phyloP scores from a whole-genome alignment of 2,329 filamentous ascomycete species.

The Neopestalotiopsis sp. region DNA sequence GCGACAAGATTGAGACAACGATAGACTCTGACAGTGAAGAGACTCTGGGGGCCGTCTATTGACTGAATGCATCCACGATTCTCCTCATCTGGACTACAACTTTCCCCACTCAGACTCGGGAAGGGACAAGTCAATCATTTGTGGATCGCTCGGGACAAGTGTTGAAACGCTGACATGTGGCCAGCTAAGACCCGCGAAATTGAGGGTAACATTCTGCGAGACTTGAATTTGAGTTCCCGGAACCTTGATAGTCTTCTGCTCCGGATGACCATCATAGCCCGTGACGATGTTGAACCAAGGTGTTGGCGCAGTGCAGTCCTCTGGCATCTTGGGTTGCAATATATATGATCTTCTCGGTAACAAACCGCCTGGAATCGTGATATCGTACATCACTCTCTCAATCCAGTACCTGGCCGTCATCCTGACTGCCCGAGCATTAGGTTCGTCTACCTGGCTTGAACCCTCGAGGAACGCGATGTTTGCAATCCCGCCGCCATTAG shows the following conservation, averaged over 20 bases:
- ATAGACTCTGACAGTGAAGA: too few species aligned
- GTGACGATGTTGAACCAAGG: neutral
- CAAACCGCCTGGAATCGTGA: neutral
- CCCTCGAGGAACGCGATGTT: neutral
- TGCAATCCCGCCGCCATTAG: too few species aligned
- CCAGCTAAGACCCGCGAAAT: neutral
- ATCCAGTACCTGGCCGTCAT: neutral
- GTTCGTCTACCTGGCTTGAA: too few species aligned
- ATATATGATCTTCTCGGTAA: fast-evolving
- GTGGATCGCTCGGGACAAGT: neutral
- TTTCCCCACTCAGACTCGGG: too few species aligned
- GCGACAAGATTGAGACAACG: too few species aligned
- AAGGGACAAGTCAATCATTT: neutral
- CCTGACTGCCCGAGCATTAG: neutral
- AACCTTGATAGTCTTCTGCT: neutral
- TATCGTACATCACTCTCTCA: neutral
- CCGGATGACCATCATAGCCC: too few species aligned
- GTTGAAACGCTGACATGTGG: neutral
- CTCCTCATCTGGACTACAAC: too few species aligned
- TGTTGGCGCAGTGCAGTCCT: neutral
- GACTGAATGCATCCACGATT: too few species aligned
- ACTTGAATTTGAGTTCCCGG: neutral
- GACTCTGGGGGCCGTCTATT: too few species aligned
- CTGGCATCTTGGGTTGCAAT: neutral
- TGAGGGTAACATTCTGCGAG: neutral